Evolutionary conservation across 2,329 filamentous ascomycete genomes (phyloP).

Genomic region (Penicillium sclerotigenum): DNA sequence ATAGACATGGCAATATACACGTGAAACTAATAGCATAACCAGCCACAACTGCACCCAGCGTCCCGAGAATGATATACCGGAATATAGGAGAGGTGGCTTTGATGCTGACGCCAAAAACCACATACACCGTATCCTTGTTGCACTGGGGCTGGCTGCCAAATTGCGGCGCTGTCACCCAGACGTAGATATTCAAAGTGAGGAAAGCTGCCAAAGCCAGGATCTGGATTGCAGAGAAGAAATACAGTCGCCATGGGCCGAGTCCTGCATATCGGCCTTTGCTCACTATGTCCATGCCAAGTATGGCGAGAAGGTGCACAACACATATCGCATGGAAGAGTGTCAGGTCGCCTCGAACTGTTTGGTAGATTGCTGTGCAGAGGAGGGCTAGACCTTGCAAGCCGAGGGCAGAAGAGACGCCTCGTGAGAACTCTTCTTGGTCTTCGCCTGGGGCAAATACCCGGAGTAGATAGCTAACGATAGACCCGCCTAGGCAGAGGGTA

Average conservation of each 20-base stretch:
- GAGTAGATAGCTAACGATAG: constrained; percentile 15
- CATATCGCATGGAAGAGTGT: constrained; percentile 22
- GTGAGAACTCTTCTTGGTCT: constrained; percentile 17
- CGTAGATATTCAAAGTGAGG: constrained; percentile 15
- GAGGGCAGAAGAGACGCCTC: constrained; percentile 16
- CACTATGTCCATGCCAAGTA: constrained; percentile 13
- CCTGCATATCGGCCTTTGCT: constrained; percentile 19
- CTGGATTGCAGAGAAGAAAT: constrained; percentile 12
- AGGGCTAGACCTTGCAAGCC: constrained; percentile 19
- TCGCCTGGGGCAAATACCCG: constrained; percentile 14
- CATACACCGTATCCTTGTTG: constrained; percentile 14
- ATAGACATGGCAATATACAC: constrained; percentile 15
- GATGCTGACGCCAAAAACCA: constrained; percentile 18
- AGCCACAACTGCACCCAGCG: constrained; percentile 4
- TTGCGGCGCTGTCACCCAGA: constrained; percentile 16
- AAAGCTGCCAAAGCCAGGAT: constrained; percentile 12
- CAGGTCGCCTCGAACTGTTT: constrained; percentile 15
- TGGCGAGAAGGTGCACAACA: constrained; percentile 16
- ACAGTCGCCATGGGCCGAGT: constrained; percentile 16
- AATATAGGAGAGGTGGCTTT: constrained; percentile 15
- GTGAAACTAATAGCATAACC: constrained; percentile 10
- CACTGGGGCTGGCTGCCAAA: constrained; percentile 17
- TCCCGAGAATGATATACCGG: constrained; percentile 17
- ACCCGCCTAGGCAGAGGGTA: constrained; percentile 16
- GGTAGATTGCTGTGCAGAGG: constrained; percentile 20